These are phyloP conservation scores for Trichoderma hamatum DNA, from an alignment of 2,329 filamentous ascomycete genomes.

Conservation along the genomic window DNA sequence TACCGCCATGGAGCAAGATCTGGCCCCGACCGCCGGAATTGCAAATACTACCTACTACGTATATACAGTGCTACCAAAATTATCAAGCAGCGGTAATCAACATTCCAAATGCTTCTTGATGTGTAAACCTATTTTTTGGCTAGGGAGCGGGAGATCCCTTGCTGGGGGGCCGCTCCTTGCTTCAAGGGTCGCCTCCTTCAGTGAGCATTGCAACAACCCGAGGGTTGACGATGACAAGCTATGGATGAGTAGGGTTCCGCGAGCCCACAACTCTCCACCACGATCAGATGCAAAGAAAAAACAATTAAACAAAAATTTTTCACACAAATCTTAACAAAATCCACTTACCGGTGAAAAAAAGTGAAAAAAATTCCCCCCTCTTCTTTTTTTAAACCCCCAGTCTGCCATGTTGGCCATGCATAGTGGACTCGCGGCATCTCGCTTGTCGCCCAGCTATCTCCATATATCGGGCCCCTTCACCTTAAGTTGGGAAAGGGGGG, in stretches of 20 bases:
- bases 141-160: background rate
- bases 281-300: background rate
- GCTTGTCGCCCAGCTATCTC: constrained; percentile 17
- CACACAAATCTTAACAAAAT: background rate
- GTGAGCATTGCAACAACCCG: background rate
- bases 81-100: background rate
- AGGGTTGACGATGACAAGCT: background rate
- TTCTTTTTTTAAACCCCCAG: constrained; percentile 1
- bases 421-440: constrained; percentile 20
- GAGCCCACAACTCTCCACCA: background rate
- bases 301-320: background rate
- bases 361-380: background rate
- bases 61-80: background rate
- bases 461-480: background rate
- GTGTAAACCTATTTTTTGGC: background rate
- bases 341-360: background rate
- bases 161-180: background rate
- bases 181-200: background rate
- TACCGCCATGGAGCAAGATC: background rate
- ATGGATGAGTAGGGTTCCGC: background rate
- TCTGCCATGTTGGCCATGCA: constrained; percentile 25
- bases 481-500: background rate
- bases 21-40: constrained; percentile 1
- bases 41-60: too few species aligned
- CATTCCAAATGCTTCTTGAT: background rate